Base-by-base conservation (phyloP, 306 rosid species). In the Quercus mongolica region DNA sequence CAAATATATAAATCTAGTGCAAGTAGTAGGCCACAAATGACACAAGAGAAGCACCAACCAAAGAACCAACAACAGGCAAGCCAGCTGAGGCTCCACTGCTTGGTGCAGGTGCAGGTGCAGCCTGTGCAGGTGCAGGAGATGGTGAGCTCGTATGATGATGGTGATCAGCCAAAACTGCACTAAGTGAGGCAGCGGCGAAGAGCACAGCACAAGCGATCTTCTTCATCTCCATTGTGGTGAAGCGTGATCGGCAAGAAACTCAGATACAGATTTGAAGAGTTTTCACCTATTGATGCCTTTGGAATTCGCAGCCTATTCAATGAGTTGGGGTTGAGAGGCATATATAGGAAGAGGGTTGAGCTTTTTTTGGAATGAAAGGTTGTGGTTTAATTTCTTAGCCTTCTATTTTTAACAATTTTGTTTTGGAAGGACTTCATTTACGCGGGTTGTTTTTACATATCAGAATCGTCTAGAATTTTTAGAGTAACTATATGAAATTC, bases 141-240 rank as follows among this genome's bases (percentile, higher is more conserved):
- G 63, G 55, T 46, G 77, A 62, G 23, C 19, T n/a, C 51, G 77
- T 74, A 15, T 64, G 10, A 28, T 61, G 7, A 14, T 35, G 44
- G 6, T 59, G 18, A 21, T 31, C 6, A 10, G 86, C 83, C 74
- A 79, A 73, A 6, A 15, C 86, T 3, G 62, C 71, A 30, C 74
- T 75, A 35, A 83, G 5, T 5, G 76, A 30, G 28, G 83, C 83
- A 28, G 83, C 86, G 14, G 78, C 78, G 55, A 83, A 75, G 56
- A 79, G 77, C 46, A 80, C 71, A 1, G 68, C 55, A 33, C 62
- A 74, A 44, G 63, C 83, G 33, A 79, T 26, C 46, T 83, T 83
- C 83, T 83, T 83, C 86, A 83, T 83, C 76, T 75, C 83, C 86
- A 79, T 79, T n/a, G 79, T 49, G 9, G 33, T 0, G 46, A 31